Conservation (phyloP, 305 asterid genomes). For the Rubia balearica region DNA sequence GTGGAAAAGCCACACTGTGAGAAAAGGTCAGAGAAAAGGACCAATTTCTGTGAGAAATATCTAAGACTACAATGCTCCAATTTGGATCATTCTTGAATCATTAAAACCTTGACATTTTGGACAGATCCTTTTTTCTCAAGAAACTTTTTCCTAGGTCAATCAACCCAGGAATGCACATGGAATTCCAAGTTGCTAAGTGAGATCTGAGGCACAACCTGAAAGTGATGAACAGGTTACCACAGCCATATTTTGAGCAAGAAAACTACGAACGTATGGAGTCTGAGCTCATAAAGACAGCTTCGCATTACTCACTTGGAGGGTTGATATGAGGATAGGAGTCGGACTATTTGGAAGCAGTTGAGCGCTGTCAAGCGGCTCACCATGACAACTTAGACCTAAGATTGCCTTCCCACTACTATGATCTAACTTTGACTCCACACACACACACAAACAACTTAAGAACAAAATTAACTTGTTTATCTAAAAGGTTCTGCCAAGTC, state of each 20-base stretch:
- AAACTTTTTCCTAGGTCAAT: neutral
- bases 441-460: too few species aligned
- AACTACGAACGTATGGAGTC: neutral
- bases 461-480: neutral
- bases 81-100: neutral
- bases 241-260: neutral
- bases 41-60: neutral
- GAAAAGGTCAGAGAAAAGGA: neutral
- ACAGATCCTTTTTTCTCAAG: neutral
- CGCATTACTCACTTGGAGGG: neutral
- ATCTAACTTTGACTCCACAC: neutral
- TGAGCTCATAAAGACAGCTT: neutral
- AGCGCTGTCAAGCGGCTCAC: neutral
- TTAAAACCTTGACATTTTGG: neutral
- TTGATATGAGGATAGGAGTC: neutral
- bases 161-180: neutral
- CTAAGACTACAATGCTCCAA: neutral
- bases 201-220: neutral
- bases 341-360: neutral
- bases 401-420: neutral
- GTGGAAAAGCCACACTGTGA: neutral
- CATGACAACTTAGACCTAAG: neutral
- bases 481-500: neutral
- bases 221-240: neutral
- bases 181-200: neutral